These are phyloP conservation scores for Cystobasidium sp. DNA, from an alignment of 1,284 basidiomycete species.

Conservation along the genomic window DNA sequence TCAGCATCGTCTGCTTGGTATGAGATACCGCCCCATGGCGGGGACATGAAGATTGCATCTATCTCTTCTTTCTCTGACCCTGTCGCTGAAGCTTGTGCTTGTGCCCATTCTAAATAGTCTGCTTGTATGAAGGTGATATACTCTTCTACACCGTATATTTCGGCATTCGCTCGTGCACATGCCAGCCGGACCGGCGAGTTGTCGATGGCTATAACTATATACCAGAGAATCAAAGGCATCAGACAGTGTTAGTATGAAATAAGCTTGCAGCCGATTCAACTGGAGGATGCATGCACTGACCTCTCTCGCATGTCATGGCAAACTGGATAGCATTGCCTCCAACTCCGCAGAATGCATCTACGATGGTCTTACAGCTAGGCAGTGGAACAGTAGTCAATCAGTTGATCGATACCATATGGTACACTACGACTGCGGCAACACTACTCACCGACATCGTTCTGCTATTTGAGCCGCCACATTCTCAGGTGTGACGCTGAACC, in stretches of 20 bases:
- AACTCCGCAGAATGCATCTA: slow-evolving; percentile 96
- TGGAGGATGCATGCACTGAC: slow-evolving; percentile 43
- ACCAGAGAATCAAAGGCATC: slow-evolving; percentile 42
- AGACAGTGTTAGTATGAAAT: not conserved
- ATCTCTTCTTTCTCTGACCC: slow-evolving; percentile 60
- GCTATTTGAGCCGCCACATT: slow-evolving; percentile 88
- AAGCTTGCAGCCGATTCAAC: not conserved
- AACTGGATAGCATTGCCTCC: slow-evolving; percentile 98
- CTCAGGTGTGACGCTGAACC: slow-evolving; percentile 97
- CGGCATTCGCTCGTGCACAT: slow-evolving; percentile 87
- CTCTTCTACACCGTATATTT: slow-evolving; percentile 89
- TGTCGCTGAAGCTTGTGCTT: slow-evolving; percentile 61
- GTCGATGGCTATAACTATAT: slow-evolving; percentile 86
- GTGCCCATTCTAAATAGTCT: slow-evolving; percentile 81
- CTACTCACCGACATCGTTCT: slow-evolving; percentile 80
- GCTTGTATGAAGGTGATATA: slow-evolving; percentile 90
- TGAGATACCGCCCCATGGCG: slow-evolving; percentile 83
- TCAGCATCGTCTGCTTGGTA: slow-evolving; percentile 58
- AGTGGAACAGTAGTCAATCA: not conserved
- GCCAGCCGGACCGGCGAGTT: slow-evolving; percentile 78
- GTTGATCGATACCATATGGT: not conserved
- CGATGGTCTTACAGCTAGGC: slow-evolving; percentile 58
- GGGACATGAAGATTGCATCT: slow-evolving; percentile 87
- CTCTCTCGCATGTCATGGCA: slow-evolving; percentile 85
- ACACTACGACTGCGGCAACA: slow-evolving; percentile 45